Conservation (phyloP, 2,329 filamentous ascomycete genomes). For the Microthyrium microscopicum region DNA sequence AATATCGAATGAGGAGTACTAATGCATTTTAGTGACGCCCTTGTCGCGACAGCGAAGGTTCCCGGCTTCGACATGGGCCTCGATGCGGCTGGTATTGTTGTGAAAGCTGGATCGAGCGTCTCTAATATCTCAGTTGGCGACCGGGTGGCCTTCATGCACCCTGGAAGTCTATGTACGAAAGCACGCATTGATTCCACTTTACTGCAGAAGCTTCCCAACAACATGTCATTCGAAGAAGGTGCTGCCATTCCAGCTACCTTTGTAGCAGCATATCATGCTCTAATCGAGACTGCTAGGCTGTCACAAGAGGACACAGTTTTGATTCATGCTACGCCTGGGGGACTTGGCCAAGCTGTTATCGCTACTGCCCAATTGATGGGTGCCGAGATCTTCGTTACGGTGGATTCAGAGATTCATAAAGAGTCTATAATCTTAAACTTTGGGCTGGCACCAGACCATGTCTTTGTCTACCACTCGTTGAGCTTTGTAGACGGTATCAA, state of each 20-base stretch:
- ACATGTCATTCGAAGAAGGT: slow-evolving; percentile 12
- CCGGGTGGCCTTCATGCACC: not conserved
- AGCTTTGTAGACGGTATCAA: slow-evolving; percentile 13
- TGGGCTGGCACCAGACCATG: slow-evolving; percentile 13
- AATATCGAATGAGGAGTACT: too few species aligned
- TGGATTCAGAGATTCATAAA: slow-evolving; percentile 12
- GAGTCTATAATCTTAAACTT: slow-evolving; percentile 10
- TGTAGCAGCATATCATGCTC: slow-evolving; percentile 14
- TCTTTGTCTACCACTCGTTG: slow-evolving; percentile 17
- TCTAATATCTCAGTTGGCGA: slow-evolving; percentile 4
- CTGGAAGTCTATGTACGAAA: not conserved
- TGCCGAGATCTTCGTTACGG: slow-evolving; percentile 14
- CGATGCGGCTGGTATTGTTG: not conserved
- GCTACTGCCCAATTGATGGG: slow-evolving; percentile 13
- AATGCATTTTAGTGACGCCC: too few species aligned
- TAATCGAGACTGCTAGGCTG: slow-evolving; percentile 17
- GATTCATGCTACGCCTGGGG: slow-evolving; percentile 15
- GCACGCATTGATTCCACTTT: not conserved
- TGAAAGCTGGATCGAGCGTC: not conserved
- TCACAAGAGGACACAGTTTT: slow-evolving; percentile 17
- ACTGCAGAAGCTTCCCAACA: not conserved
- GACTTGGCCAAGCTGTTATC: slow-evolving; percentile 17
- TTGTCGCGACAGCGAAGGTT: too few species aligned
- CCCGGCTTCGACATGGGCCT: too few species aligned
- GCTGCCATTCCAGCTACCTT: slow-evolving; percentile 13